A percentile compares a stretch with the other conserved stretches of the same genome.
Evolutionary conservation across 768 basidiomycete species (phyloP).

Genomic region (Agaricus blazei): DNA sequence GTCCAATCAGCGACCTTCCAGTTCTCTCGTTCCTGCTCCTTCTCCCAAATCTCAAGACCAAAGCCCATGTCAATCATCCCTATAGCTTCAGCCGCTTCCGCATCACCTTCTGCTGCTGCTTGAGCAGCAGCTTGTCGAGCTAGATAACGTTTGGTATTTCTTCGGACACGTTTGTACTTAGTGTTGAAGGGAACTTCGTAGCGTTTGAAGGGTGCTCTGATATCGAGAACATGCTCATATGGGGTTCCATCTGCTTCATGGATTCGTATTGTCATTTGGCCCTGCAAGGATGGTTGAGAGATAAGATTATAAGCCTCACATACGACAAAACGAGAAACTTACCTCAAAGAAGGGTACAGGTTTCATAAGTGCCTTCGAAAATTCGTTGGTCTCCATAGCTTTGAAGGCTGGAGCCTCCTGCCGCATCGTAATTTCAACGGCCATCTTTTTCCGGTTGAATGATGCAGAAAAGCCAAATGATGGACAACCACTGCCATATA

Average conservation of each 20-base stretch:
- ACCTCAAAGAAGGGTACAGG: slow-evolving; percentile 92
- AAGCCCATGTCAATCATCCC: slow-evolving; percentile 94
- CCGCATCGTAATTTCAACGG: slow-evolving; percentile 91
- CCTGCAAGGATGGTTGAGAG: slow-evolving; percentile 36
- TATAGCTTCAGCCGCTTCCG: slow-evolving; percentile 89
- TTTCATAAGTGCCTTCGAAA: slow-evolving; percentile 61
- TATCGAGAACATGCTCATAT: slow-evolving; percentile 96
- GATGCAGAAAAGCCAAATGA: slow-evolving; percentile 83
- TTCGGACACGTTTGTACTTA: slow-evolving; percentile 93
- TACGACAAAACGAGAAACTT: slow-evolving; percentile 9
- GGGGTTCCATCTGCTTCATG: slow-evolving; percentile 99
- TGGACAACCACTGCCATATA: slow-evolving; percentile 95
- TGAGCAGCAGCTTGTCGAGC: slow-evolving; percentile 90
- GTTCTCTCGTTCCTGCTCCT: slow-evolving; percentile 84
- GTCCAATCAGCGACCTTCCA: slow-evolving; percentile 99
- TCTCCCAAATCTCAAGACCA: slow-evolving; percentile 93
- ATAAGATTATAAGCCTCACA: background rate
- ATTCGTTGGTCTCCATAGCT: slow-evolving; percentile 64
- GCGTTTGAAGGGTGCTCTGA: slow-evolving; percentile 81
- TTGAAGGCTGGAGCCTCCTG: slow-evolving; percentile 81
- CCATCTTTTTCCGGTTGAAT: slow-evolving; percentile 98
- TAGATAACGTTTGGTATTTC: slow-evolving; percentile 94
- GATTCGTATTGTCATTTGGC: slow-evolving; percentile 97
- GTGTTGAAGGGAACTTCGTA: slow-evolving; percentile 99
- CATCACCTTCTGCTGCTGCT: slow-evolving; percentile 88